phyloP scores from a whole-genome alignment of 163 green algal genomes.

The Coccomyxa subellipsoidea region DNA sequence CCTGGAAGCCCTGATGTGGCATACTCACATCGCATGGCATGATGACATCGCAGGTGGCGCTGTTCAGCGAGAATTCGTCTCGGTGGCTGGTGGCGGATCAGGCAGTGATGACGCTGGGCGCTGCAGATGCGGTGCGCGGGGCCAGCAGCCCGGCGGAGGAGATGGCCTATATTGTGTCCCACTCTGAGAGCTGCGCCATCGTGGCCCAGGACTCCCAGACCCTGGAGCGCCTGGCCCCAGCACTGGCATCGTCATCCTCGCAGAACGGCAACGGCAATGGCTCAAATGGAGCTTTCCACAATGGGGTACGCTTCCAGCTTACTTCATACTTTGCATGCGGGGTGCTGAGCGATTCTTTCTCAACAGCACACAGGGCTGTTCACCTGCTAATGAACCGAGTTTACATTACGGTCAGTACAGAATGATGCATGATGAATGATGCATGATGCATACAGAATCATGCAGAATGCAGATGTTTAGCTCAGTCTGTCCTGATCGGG shows the following conservation, averaged over 20 bases:
- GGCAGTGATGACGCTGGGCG: conserved; percentile 63
- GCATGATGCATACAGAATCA: background rate
- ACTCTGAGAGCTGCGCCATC: conserved; percentile 61
- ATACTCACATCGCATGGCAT: background rate
- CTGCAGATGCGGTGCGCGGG: conserved; percentile 54
- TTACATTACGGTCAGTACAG: background rate
- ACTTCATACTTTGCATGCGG: too few species aligned
- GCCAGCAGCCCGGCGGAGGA: conserved; percentile 63
- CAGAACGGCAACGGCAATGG: conserved; percentile 8
- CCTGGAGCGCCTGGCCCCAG: conserved; percentile 60
- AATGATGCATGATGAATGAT: background rate
- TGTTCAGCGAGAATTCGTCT: conserved; percentile 84
- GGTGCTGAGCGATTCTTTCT: too few species aligned
- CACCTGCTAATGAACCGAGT: background rate
- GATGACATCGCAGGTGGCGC: conserved; percentile 34
- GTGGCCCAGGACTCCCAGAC: conserved; percentile 58
- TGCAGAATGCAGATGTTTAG: too few species aligned
- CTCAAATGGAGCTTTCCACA: background rate
- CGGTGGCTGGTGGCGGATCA: conserved; percentile 89
- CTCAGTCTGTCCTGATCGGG: conserved; percentile 3
- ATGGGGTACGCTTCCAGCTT: background rate
- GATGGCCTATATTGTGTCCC: conserved; percentile 74
- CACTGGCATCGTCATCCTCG: conserved; percentile 19
- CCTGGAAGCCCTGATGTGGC: too few species aligned
- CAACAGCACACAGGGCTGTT: too few species aligned